phyloP scores from a whole-genome alignment of 176 grass and related monocot species.

The Hsuehochloa calcarea region DNA sequence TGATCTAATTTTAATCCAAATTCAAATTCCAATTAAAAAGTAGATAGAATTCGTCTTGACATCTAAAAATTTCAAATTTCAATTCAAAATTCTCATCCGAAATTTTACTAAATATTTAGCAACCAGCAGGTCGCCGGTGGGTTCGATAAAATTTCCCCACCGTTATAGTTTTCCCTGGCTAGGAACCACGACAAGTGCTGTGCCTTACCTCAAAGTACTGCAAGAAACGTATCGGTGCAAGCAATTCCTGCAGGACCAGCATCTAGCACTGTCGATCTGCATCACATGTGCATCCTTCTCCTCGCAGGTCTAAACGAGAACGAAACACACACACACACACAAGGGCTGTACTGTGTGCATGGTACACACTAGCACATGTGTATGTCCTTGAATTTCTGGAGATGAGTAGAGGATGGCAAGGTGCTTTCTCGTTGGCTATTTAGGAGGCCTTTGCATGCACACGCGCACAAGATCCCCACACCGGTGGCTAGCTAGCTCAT shows the following conservation, averaged over 20 bases:
- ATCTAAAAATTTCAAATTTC: too few species aligned
- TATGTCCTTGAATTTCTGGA: neutral
- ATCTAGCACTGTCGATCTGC: neutral
- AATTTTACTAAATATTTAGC: too few species aligned
- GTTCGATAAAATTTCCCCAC: too few species aligned
- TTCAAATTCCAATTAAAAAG: too few species aligned
- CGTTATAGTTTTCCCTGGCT: too few species aligned
- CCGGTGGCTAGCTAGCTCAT: neutral
- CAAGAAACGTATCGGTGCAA: too few species aligned
- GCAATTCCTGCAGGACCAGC: neutral
- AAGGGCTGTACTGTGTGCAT: neutral
- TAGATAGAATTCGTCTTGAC: too few species aligned
- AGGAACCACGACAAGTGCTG: too few species aligned
- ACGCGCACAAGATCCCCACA: neutral
- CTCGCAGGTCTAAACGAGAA: neutral
- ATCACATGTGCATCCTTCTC: neutral
- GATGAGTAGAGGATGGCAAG: neutral
- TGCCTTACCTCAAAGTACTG: too few species aligned
- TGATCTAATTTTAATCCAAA: too few species aligned
- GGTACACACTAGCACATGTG: neutral
- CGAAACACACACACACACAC: neutral
- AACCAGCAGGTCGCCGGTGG: too few species aligned
- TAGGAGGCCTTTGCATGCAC: neutral
- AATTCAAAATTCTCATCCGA: too few species aligned
- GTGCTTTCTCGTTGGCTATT: neutral